Evolutionary conservation across 202 grass and related monocot species (phyloP).

Genomic region (Setaria italica): DNA sequence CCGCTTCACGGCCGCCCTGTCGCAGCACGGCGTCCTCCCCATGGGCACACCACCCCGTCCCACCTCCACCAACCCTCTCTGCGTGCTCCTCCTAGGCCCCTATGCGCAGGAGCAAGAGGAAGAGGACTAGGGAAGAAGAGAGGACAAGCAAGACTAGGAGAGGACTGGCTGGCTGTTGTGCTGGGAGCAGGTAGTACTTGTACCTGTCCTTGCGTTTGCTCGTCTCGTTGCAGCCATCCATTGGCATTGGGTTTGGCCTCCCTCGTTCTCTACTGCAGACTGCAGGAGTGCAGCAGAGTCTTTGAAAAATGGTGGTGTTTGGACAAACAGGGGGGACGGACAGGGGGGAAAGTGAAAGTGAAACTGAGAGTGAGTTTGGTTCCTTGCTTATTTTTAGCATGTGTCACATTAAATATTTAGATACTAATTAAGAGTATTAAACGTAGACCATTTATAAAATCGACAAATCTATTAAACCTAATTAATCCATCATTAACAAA

Average conservation of each 20-base stretch:
- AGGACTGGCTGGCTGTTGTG: not conserved
- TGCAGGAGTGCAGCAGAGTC: not conserved
- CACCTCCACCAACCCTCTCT: not conserved
- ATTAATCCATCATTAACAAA: no score
- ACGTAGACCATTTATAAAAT: no score
- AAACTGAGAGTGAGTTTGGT: no score
- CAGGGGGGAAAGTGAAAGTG: not conserved
- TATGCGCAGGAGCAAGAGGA: not conserved
- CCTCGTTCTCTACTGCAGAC: not conserved
- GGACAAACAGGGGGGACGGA: not conserved
- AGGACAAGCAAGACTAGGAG: not conserved
- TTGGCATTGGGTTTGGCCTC: not conserved
- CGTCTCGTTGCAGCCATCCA: not conserved
- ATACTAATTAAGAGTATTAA: no score
- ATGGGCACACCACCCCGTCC: conserved; percentile 29
- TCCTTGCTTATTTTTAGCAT: no score
- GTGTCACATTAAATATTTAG: no score
- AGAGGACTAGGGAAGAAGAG: not conserved
- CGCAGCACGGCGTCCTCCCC: conserved; percentile 96
- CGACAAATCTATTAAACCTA: no score
- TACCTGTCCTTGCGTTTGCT: not conserved
- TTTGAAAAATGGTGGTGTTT: conserved; percentile 28
- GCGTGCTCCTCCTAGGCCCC: not conserved
- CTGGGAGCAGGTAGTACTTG: conserved; percentile 25
- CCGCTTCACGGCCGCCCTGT: conserved; percentile 83